phyloP scores from a whole-genome alignment of 73 alveolate genomes.

The Paramecium sonneborni region DNA sequence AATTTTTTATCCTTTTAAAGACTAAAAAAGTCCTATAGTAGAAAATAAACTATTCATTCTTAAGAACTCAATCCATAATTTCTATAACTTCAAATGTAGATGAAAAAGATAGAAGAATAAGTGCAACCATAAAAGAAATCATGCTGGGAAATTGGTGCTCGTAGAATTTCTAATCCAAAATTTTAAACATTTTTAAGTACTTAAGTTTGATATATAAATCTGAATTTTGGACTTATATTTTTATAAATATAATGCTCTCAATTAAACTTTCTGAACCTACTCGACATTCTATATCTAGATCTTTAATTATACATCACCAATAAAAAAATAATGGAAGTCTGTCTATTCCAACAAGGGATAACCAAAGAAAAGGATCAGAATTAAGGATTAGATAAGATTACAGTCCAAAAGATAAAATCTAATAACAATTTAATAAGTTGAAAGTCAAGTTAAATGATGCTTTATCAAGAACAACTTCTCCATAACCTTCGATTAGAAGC shows the following conservation, averaged over 20 bases:
- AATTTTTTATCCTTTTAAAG: neutral
- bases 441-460: neutral
- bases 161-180: conserved; percentile 10
- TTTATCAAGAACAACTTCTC: conserved; percentile 1
- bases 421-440: neutral
- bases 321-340: neutral
- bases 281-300: conserved; percentile 8
- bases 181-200: neutral
- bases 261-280: neutral
- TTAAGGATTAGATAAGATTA: neutral
- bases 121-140: neutral
- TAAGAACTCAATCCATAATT: conserved; percentile 6
- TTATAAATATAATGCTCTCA: neutral
- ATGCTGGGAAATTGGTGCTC: conserved; percentile 11
- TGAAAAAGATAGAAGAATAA: neutral
- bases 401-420: neutral
- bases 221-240: neutral
- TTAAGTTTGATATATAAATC: neutral
- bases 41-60: neutral
- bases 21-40: neutral
- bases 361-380: neutral
- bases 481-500: neutral
- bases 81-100: neutral
- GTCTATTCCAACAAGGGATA: neutral
- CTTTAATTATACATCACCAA: neutral